Evolutionary conservation across 73 alveolate species (phyloP).

Genomic region (Tetrahymena malaccensis): DNA sequence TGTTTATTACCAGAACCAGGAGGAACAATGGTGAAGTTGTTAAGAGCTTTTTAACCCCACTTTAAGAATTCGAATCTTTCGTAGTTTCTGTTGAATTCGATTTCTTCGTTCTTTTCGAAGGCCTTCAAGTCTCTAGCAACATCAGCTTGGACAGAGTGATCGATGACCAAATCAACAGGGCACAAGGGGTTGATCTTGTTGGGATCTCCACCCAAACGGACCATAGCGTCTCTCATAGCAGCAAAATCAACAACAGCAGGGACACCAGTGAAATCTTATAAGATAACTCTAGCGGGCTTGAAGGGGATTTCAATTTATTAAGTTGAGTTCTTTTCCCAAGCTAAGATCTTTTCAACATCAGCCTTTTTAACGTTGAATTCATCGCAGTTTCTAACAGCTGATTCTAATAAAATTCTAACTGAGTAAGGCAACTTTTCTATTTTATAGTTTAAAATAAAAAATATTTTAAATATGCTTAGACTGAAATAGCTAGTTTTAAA

Average conservation of each 20-base stretch:
- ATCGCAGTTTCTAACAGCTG: slow-evolving; percentile 84
- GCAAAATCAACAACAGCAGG: slow-evolving; percentile 92
- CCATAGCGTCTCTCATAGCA: slow-evolving; percentile 90
- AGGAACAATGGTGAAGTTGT: slow-evolving; percentile 76
- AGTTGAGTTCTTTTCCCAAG: slow-evolving; percentile 42
- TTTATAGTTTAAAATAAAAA: not conserved
- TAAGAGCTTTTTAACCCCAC: slow-evolving; percentile 85
- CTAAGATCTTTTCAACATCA: slow-evolving; percentile 49
- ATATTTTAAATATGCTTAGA: not conserved
- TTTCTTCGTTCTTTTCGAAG: slow-evolving; percentile 60
- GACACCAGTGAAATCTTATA: slow-evolving; percentile 89
- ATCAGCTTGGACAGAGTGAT: slow-evolving; percentile 81
- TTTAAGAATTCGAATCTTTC: slow-evolving; percentile 84
- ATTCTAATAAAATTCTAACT: slow-evolving; percentile 68
- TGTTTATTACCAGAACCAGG: slow-evolving; percentile 82
- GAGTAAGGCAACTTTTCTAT: slow-evolving; percentile 54
- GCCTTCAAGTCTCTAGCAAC: slow-evolving; percentile 68
- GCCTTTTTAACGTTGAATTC: slow-evolving; percentile 39
- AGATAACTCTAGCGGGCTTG: slow-evolving; percentile 84
- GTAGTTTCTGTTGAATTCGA: slow-evolving; percentile 67
- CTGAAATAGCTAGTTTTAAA: not conserved
- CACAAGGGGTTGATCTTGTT: slow-evolving; percentile 72
- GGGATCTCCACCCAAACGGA: slow-evolving; percentile 70
- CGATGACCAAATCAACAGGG: slow-evolving; percentile 86
- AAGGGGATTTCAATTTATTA: slow-evolving; percentile 73